These are phyloP conservation scores for Pyrenochaeta sp. DNA, from an alignment of 2,329 filamentous ascomycete species.

Conservation along the genomic window DNA sequence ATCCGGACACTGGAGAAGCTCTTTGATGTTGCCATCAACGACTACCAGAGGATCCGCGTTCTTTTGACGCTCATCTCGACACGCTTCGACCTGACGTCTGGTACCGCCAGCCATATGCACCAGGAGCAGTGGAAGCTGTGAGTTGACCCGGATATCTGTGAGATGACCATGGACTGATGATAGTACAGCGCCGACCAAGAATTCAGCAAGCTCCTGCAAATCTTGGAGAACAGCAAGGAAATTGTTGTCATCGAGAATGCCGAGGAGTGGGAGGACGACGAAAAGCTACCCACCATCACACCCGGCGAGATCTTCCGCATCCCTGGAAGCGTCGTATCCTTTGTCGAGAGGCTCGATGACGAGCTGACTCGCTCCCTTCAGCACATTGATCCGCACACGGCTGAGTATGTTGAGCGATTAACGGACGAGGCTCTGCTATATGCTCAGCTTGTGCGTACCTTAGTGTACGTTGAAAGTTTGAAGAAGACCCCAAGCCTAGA, in stretches of 20 bases:
- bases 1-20: conserved; percentile 98
- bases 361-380: conserved; percentile 97
- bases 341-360: conserved; percentile 93
- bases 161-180: conserved; percentile 12
- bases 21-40: conserved; percentile 83
- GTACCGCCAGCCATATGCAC: conserved; percentile 83
- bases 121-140: conserved; percentile 93
- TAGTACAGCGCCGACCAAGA: conserved; percentile 76
- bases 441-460: conserved; percentile 86
- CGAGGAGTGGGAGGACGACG: conserved; percentile 99
- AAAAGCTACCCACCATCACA: conserved; percentile 82
- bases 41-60: conserved; percentile 94
- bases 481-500: conserved; percentile 75
- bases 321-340: conserved; percentile 92
- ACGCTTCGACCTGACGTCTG: conserved; percentile 88
- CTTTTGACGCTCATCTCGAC: conserved; percentile 91
- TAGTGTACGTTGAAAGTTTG: conserved; percentile 87
- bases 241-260: conserved; percentile 89
- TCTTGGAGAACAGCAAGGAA: conserved; percentile 80
- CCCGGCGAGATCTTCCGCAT: conserved; percentile 85
- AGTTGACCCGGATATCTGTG: conserved; percentile 27
- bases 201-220: conserved; percentile 76
- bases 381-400: conserved; percentile 96
- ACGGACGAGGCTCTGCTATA: conserved; percentile 91
- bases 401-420: conserved; percentile 96